Evolutionary conservation across 2,329 filamentous ascomycete genomes (phyloP), one percentile per base, ranked within the genome.

Genomic region (Scedosporium aurantiacum): DNA sequence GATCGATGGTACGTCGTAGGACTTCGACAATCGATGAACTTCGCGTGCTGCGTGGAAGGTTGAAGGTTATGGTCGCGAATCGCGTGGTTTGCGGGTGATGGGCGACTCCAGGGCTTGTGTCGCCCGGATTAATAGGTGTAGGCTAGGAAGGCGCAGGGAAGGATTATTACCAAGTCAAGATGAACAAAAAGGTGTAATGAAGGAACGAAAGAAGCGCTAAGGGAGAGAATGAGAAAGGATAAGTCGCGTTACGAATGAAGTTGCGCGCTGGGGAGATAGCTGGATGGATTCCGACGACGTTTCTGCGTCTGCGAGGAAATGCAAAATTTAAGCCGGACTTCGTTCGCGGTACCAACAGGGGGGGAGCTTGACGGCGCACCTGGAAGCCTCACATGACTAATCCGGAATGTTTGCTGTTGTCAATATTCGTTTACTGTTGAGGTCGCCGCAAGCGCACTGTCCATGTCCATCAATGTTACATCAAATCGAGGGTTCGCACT

Each of bases 271-370:
- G 37, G 45, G 32, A 50, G 41, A 60, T 60, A 37, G 16, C 43
- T 16, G 25, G 32, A 50, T 55, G 58, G 58, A 32, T 28, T 25
- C 23, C 50, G 16, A 60, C 41, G 23, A 18, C 43, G 25, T 45
- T 27, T 45, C 37, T 60, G 58, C 58, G 58, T 43, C 58, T 41
- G 25, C 43, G 57, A 52, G 47, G 28, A 60, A 54, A 54, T 54
- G 50, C 50, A 54, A 60, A 60, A 60, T 60, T 60, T 60, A 60
- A 60, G 47, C 45, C 45, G 58, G 58, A 55, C 27, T 55, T 60
- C 43, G 27, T 52, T 60, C 58, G 45, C 50, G 50, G 50, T 5
- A 23, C 10, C 23, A 54, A 21, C 32, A 37, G 32, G 32, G 28
- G 28, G 47, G 50, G 50, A 27, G 18, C 50, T 54, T 54, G 50